Base-by-base conservation (phyloP, 1,139 yeast species). In the Torulaspora globosa region DNA sequence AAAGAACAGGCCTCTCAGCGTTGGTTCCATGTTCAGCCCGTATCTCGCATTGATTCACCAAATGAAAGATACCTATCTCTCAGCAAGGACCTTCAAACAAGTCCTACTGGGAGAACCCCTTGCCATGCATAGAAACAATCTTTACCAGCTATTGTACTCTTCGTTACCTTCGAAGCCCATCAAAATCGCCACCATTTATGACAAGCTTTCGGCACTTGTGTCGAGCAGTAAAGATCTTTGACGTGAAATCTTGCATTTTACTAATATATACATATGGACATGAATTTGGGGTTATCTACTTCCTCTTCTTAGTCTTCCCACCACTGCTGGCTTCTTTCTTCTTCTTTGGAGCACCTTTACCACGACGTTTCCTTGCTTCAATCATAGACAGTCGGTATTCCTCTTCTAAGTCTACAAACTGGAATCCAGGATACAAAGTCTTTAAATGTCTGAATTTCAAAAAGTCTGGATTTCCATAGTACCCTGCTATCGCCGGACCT, bases 261-360 rank as follows among this genome's bases (percentile, higher is more conserved):
- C 14, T 31, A 31, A 39, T 24, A n/a, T 37, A 19, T 27, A 35
- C 47, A 39, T 48, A 39, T 27, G 18, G 34, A 34, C 41, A 37
- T 34, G 34, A 37, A 30, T 2, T 23, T 24, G 27, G 11, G 1
- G n/a, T 26, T 10, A 5, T 26, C 39, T 41, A 59, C 53, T 66
- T 68, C 51, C 66, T 67, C 62, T 72, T 72, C 60, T 72, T 69
- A 39, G 63, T 62, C 31, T 58, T 59, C 23, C 58, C 56, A 19
- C 68, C 64, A 19, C 38, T 31, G 30, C 46, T 37, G 30, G 71
- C 52, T 57, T 70, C 75, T 57, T 70, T 74, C 68, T 78, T 79
- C 75, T 88, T 88, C 73, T 84, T 80, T 56, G 96, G 96, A 16
- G 96, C 94, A 66, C 95, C 95, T 69, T 88, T 88, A 65, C 88